A percentile compares a stretch with the other conserved stretches of the same genome.
These are phyloP conservation scores for Solanum arcanum DNA, from an alignment of 257 asterid genomes.

Conservation along the genomic window DNA sequence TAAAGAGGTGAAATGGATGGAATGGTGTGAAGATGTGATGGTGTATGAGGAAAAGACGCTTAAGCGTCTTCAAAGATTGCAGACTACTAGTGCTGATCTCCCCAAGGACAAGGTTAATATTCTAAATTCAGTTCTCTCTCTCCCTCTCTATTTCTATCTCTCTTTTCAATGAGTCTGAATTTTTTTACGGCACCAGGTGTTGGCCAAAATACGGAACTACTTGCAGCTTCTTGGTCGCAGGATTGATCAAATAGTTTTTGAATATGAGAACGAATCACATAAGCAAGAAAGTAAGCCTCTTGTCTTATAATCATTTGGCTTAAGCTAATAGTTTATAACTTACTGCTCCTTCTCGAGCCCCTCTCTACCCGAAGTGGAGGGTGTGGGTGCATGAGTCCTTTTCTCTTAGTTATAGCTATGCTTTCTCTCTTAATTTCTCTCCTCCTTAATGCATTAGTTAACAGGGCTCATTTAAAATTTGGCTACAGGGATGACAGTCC, in stretches of 20 bases:
- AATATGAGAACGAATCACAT: constrained; percentile 58
- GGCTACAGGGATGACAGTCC: constrained; percentile 43
- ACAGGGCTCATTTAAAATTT: background rate
- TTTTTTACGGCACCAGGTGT: constrained; percentile 44
- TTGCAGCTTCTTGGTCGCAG: constrained; percentile 95
- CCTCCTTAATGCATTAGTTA: background rate
- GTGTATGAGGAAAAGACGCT: constrained; percentile 67
- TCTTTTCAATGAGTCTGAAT: background rate
- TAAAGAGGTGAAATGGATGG: constrained; percentile 97
- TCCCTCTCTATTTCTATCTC: background rate
- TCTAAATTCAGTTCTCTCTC: background rate
- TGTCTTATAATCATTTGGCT: background rate
- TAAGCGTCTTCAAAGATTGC: constrained; percentile 82
- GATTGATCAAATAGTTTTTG: constrained; percentile 74
- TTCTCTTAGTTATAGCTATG: background rate
- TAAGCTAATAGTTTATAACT: background rate
- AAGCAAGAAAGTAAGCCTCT: constrained; percentile 74
- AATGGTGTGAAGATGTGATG: constrained; percentile 99
- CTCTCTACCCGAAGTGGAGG: background rate
- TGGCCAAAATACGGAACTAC: constrained; percentile 73
- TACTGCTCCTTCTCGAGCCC: background rate
- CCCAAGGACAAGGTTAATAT: constrained; percentile 77
- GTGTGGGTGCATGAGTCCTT: background rate
- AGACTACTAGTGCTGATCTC: constrained; percentile 75
- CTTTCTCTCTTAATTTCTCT: background rate